Evolutionary conservation across 2,329 filamentous ascomycete species (phyloP), one percentile per base, ranked within the genome.

Genomic region (Incumbomyces delicatus): DNA sequence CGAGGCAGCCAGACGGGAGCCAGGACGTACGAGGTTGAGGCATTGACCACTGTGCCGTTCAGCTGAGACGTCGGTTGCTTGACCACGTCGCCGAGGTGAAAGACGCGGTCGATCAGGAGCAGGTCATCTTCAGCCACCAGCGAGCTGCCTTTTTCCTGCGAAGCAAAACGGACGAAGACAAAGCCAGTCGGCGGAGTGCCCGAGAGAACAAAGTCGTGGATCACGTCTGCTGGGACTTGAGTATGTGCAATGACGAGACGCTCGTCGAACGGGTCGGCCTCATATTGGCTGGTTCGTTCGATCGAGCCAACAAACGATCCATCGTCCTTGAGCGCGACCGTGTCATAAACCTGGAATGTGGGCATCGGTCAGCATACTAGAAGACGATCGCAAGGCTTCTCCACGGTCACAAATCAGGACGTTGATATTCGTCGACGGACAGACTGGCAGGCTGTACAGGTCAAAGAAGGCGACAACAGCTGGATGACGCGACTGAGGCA

Each of bases 51-150:
- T 2, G 71, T 75, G 20, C 77, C 77, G 44, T 72, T 76, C 61
- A 74, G 69, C 13, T 70, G 64, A 17, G 66, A 66, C 0, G 65
- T 60, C 34, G 66, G 63, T 30, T 66, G 62, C 58, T 77, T 78
- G 43, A 80, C 76, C 11, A 72, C 63, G 53, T 78, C 73, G 20
- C 77, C 77, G 13, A 78, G 68, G 41, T 70, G 66, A 12, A 79
- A 60, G 1, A 66, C 62, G n/a, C 77, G 70, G 59, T 78, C 74
- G 27, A 79, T 60, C 17, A 80, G 62, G 13, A 65, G 61, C 36
- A 80, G 62, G 18, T 70, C 65, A 10, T 67, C 61, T 53, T 70
- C 68, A 29, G 61, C 57, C 10, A 69, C 52, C 30, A 69, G 57
- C 54, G 64, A 57, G 61, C 53, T 69, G 55, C 72, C 73, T 67